phyloP scores from a whole-genome alignment of 208 protist species.

The Trypanosoma boissoni region DNA sequence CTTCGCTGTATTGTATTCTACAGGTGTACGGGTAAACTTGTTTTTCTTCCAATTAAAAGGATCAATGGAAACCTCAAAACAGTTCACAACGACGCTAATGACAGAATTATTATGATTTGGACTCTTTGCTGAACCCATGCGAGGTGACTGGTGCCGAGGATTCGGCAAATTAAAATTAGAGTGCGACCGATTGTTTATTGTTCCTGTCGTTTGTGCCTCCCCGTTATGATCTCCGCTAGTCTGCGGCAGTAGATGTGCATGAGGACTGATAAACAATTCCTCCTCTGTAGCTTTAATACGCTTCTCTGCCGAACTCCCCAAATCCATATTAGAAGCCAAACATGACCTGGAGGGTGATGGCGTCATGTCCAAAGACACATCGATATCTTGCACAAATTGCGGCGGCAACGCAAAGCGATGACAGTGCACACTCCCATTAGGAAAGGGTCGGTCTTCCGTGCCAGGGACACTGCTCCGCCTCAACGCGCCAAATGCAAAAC shows the following conservation, averaged over 20 bases:
- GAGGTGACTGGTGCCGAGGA: no score
- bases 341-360: background rate
- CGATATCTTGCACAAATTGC: slow-evolving; percentile 6
- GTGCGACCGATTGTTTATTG: no score
- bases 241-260: background rate
- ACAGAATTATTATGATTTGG: background rate
- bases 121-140: background rate
- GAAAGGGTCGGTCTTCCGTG: background rate
- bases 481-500: background rate
- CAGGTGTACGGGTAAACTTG: slow-evolving; percentile 39
- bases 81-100: slow-evolving; percentile 40
- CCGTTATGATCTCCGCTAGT: no score
- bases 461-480: no score
- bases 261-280: background rate
- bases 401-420: slow-evolving; percentile 8
- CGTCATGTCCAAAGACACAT: background rate
- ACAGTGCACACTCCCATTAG: slow-evolving; percentile 6
- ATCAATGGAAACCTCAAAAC: slow-evolving; percentile 76
- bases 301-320: background rate
- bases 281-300: background rate
- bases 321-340: background rate
- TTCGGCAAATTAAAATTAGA: background rate
- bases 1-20: slow-evolving; percentile 25
- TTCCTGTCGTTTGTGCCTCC: no score
- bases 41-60: slow-evolving; percentile 55